Evolutionary conservation across 805 yeast genomes (phyloP).

Genomic region (Starmerella riodocensis): DNA sequence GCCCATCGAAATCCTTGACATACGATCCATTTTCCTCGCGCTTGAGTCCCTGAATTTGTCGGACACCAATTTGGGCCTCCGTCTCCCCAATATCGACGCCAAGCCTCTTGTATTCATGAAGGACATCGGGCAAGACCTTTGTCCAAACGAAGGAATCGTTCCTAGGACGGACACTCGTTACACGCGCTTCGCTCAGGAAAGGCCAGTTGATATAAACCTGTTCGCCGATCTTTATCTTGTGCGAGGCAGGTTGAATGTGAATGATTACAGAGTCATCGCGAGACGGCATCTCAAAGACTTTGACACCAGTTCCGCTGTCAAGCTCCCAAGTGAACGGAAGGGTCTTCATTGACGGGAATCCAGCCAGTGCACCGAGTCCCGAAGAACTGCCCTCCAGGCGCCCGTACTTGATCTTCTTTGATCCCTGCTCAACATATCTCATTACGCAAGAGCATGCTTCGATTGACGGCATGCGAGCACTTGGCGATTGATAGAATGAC

Average conservation of each 20-base stretch:
- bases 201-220: conserved; percentile 80
- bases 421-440: not conserved
- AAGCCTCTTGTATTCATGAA: conserved; percentile 33
- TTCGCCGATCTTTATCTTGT: conserved; percentile 31
- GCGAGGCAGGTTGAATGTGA: conserved; percentile 38
- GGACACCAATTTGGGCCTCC: conserved; percentile 52
- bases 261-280: conserved; percentile 70
- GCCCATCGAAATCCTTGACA: conserved; percentile 51
- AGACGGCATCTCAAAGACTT: conserved; percentile 75
- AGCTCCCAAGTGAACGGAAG: conserved; percentile 46
- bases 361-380: conserved; percentile 67
- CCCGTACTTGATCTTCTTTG: conserved; percentile 31
- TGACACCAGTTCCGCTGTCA: conserved; percentile 43
- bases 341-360: conserved; percentile 75
- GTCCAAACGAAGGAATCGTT: conserved; percentile 32
- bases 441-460: conserved; percentile 44
- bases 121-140: conserved; percentile 31
- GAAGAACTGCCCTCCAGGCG: conserved; percentile 50
- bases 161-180: conserved; percentile 49
- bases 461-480: conserved; percentile 60
- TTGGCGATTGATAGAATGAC: conserved; percentile 55
- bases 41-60: conserved; percentile 62
- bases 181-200: conserved; percentile 66
- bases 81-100: conserved; percentile 51
- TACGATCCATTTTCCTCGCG: conserved; percentile 62